Evolutionary conservation across 306 rosid species (phyloP).

Genomic region (Abrus precatorius): DNA sequence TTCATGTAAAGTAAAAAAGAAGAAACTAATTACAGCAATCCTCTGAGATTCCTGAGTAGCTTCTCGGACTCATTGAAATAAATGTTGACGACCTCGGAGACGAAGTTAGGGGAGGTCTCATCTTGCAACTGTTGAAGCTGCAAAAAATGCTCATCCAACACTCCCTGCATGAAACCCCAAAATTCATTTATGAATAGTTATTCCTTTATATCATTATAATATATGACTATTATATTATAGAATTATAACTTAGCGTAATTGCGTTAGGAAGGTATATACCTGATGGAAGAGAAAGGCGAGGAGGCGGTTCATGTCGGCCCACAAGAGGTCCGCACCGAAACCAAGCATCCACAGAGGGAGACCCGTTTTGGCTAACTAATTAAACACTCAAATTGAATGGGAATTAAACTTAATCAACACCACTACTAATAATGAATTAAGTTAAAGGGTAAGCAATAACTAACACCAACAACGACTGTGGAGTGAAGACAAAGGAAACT

Average conservation of each 20-base stretch:
- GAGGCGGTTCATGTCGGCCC: conserved; percentile 89
- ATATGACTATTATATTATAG: too few species aligned
- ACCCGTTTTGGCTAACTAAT: conserved; percentile 83
- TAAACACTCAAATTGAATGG: too few species aligned
- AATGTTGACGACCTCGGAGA: conserved; percentile 79
- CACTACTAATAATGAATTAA: too few species aligned
- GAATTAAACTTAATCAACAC: too few species aligned
- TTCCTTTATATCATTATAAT: too few species aligned
- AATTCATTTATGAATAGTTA: too few species aligned
- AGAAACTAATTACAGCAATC: conserved; percentile 55
- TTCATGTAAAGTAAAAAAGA: not conserved
- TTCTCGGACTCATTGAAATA: conserved; percentile 87
- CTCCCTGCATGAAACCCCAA: conserved; percentile 53
- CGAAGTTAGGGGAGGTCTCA: conserved; percentile 82
- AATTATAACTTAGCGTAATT: too few species aligned
- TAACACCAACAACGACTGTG: not conserved
- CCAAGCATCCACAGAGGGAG: conserved; percentile 91
- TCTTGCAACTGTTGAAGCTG: conserved; percentile 91
- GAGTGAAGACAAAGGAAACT: not conserved
- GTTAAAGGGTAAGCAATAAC: too few species aligned
- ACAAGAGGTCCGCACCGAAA: conserved; percentile 75
- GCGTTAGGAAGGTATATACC: conserved; percentile 38
- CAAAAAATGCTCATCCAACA: conserved; percentile 84
- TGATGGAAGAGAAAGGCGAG: conserved; percentile 90
- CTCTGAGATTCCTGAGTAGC: conserved; percentile 75